Evolutionary conservation across 2,329 filamentous ascomycete genomes (phyloP).

Genomic region (Pseudogymnoascus pannorum): DNA sequence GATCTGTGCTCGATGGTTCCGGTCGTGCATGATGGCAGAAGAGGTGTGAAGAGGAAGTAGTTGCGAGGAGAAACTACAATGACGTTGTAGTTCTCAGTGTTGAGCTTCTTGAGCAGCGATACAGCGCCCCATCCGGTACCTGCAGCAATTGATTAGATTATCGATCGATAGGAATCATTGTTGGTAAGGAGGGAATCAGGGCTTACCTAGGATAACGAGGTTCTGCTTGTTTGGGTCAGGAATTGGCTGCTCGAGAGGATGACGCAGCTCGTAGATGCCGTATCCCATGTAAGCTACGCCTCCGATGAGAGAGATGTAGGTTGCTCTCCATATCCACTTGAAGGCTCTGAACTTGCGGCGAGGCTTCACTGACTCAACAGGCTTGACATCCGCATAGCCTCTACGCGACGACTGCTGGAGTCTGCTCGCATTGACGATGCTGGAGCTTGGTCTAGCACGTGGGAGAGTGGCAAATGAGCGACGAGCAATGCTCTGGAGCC

Average conservation of each 20-base stretch:
- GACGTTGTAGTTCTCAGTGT: conserved; percentile 99
- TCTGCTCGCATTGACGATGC: conserved; percentile 20
- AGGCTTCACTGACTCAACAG: conserved; percentile 31
- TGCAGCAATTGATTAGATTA: conserved; percentile 33
- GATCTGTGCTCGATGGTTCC: conserved; percentile 97
- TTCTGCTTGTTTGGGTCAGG: conserved; percentile 93
- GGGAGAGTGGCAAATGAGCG: conserved; percentile 24
- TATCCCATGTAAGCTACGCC: conserved; percentile 67
- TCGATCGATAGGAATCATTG: conserved; percentile 10
- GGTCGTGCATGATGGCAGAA: conserved; percentile 94
- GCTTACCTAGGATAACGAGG: conserved; percentile 81
- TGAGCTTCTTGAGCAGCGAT: conserved; percentile 94
- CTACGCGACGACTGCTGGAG: conserved; percentile 37
- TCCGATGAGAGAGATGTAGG: conserved; percentile 66
- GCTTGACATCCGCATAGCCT: conserved; percentile 31
- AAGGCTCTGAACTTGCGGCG: conserved; percentile 59
- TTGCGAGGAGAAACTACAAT: conserved; percentile 96
- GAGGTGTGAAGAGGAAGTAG: conserved; percentile 98
- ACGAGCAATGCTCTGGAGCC: conserved; percentile 21
- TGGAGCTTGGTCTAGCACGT: conserved; percentile 22
- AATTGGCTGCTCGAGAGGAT: conserved; percentile 71
- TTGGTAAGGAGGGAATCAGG: conserved; percentile 10
- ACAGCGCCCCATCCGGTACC: conserved; percentile 96
- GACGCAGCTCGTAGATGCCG: conserved; percentile 72
- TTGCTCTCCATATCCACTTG: conserved; percentile 75